Evolutionary conservation across 768 basidiomycete genomes (phyloP).

Genomic region (Fibroporia radiculosa): DNA sequence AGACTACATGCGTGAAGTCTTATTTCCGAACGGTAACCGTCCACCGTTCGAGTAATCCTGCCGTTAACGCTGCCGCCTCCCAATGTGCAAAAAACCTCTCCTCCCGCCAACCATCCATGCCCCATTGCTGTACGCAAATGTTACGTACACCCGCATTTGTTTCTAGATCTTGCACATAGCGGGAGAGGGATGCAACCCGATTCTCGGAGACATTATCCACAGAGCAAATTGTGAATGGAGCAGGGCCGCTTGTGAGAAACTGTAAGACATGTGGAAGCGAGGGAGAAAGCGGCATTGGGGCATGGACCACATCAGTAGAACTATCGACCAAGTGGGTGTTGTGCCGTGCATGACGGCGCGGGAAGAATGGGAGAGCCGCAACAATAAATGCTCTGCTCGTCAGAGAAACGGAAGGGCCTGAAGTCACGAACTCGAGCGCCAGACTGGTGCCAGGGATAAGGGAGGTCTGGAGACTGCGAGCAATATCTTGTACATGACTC

Average conservation of each 20-base stretch:
- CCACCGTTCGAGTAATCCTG: slow-evolving; percentile 17
- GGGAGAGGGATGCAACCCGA: slow-evolving; percentile 12
- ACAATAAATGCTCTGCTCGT: slow-evolving; percentile 6
- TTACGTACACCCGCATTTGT: slow-evolving; percentile 7
- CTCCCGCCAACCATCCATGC: slow-evolving; percentile 17
- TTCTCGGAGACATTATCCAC: slow-evolving; percentile 18
- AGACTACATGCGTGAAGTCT: no score
- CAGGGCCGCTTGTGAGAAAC: slow-evolving; percentile 14
- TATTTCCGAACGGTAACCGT: slow-evolving; percentile 12
- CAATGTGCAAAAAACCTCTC: slow-evolving; percentile 17
- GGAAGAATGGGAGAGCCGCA: slow-evolving; percentile 16
- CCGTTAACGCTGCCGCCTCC: slow-evolving; percentile 17
- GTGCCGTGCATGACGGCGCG: slow-evolving; percentile 9
- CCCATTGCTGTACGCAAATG: slow-evolving; percentile 13
- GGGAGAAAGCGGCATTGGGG: slow-evolving; percentile 13
- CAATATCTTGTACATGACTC: slow-evolving; percentile 4
- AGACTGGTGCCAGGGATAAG: slow-evolving; percentile 7
- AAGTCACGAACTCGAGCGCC: slow-evolving; percentile 15
- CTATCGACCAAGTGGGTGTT: background rate
- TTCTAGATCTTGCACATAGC: slow-evolving; percentile 13
- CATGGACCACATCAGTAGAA: background rate
- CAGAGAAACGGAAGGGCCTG: slow-evolving; percentile 7
- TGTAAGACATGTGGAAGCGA: slow-evolving; percentile 11
- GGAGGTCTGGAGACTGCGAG: slow-evolving; percentile 12
- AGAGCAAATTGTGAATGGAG: slow-evolving; percentile 13